A percentile compares a stretch with the other conserved stretches of the same genome.
Conservation (phyloP, 306 rosid genomes). For the Styphnolobium japonicum region DNA sequence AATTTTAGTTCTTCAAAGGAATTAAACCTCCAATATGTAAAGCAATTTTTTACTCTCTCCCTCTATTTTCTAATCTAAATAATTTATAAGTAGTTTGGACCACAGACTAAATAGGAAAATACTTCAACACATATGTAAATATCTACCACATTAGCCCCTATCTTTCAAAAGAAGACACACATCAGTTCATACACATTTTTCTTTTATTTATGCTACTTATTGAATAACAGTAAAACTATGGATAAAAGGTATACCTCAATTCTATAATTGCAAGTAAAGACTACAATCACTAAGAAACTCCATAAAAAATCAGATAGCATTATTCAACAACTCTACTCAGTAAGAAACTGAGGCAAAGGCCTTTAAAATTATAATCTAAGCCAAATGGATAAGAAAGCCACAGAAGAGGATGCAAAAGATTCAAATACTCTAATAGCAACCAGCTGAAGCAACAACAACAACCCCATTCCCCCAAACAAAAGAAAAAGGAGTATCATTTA, state of each 20-base stretch:
- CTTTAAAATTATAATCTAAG: not conserved
- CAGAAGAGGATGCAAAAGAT: not conserved
- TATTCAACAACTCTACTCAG: not conserved
- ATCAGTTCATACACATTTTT: not conserved
- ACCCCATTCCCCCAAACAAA: not conserved
- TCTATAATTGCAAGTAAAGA: conserved; percentile 1
- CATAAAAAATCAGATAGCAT: not conserved
- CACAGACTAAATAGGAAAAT: not conserved
- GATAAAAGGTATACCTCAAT: not conserved
- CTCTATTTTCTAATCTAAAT: not conserved
- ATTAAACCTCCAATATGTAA: not conserved
- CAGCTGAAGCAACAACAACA: not conserved
- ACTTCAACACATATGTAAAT: not conserved
- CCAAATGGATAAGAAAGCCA: not conserved
- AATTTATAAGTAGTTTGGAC: conserved; percentile 1
- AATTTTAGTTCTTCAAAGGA: conserved; percentile 12
- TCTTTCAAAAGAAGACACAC: not conserved
- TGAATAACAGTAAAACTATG: not conserved
- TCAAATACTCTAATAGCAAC: not conserved
- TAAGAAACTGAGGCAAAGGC: not conserved
- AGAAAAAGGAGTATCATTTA: not conserved
- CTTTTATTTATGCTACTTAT: not conserved
- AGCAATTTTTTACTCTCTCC: not conserved
- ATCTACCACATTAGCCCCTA: not conserved
- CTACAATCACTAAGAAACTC: not conserved